phyloP scores from a whole-genome alignment of 768 basidiomycete species.

The Panaeolus cyanescens region DNA sequence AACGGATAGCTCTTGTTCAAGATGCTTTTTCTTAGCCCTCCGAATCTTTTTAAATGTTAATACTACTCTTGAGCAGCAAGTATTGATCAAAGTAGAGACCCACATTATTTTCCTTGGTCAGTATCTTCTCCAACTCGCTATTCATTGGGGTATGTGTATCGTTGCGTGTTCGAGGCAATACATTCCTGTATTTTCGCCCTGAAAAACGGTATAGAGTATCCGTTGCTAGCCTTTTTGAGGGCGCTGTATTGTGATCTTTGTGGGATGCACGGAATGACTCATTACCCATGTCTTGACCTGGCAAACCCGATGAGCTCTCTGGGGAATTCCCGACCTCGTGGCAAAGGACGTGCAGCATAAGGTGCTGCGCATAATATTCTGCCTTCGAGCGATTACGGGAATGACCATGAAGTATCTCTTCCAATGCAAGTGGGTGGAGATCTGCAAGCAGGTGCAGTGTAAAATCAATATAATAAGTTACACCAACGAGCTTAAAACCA shows the following conservation, averaged over 20 bases:
- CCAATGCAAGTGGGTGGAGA: constrained; percentile 70
- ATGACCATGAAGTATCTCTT: constrained; percentile 64
- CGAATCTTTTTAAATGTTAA: constrained; percentile 9
- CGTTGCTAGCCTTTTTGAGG: too few relatives aligned
- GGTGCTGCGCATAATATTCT: constrained; percentile 70
- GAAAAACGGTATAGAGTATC: neutral
- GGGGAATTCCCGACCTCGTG: constrained; percentile 60
- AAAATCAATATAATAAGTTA: neutral
- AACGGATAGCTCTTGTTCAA: constrained; percentile 26
- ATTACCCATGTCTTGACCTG: too few relatives aligned
- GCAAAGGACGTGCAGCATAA: constrained; percentile 71
- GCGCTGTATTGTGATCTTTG: too few relatives aligned
- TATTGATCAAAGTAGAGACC: neutral
- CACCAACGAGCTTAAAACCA: constrained; percentile 13
- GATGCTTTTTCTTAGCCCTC: constrained; percentile 14
- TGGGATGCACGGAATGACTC: too few relatives aligned
- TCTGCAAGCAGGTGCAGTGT: constrained; percentile 34
- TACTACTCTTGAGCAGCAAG: neutral
- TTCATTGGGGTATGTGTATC: neutral
- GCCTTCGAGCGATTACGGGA: constrained; percentile 63
- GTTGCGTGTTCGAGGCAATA: neutral
- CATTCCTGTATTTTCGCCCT: neutral
- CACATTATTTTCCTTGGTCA: neutral
- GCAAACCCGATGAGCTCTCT: too few relatives aligned
- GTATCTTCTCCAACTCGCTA: neutral